Percentiles rank a stretch among this genome's conserved stretches.
phyloP scores from a whole-genome alignment of 2,329 filamentous ascomycete species.

The Blastomyces silverae region DNA sequence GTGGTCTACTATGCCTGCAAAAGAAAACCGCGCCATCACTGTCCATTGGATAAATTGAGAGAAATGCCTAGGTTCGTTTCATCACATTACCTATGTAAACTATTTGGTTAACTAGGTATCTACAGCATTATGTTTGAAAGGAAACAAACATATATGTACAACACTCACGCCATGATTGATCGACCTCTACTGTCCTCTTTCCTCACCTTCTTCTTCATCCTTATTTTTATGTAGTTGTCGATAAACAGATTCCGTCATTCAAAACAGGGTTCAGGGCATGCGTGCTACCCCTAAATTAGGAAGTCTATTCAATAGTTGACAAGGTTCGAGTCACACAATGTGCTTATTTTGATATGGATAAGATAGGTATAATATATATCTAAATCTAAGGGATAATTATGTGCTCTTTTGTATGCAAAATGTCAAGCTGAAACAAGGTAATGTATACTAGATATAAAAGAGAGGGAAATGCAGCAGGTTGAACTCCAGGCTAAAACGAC shows the following conservation, averaged over 20 bases:
- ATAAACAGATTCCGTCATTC: not conserved
- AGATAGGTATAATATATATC: not conserved
- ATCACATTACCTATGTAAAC: not conserved
- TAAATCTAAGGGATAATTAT: not conserved
- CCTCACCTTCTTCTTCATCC: not conserved
- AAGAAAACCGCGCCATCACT: not conserved
- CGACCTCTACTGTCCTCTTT: not conserved
- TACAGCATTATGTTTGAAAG: not conserved
- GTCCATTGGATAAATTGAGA: not conserved
- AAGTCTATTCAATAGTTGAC: not conserved
- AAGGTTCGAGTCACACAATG: not conserved
- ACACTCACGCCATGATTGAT: not conserved
- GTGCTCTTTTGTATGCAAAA: not conserved
- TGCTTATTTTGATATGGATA: not conserved
- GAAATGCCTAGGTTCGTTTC: not conserved
- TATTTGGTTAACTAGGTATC: not conserved
- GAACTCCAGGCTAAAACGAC: constrained; percentile 9
- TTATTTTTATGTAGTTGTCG: not conserved
- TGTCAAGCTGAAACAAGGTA: not conserved
- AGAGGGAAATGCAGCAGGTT: not conserved
- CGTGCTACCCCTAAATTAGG: not conserved
- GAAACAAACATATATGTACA: not conserved
- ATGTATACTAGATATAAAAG: not conserved
- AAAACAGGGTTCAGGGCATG: not conserved
- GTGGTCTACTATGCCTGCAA: not conserved